phyloP scores from a whole-genome alignment of 441 rosid species.

The Biscutella laevigata region DNA sequence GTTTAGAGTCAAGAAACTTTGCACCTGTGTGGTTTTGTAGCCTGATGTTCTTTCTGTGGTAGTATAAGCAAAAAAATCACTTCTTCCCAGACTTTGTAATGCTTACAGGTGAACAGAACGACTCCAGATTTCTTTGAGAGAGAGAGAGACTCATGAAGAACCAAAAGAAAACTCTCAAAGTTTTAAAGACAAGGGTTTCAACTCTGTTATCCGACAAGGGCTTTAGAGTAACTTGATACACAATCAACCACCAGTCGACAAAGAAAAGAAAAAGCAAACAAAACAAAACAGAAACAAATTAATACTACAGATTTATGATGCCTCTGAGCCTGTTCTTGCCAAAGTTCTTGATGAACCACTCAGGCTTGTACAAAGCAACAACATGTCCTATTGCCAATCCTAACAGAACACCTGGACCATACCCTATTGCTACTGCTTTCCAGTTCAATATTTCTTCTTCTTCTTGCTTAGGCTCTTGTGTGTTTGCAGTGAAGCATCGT shows the following conservation, averaged over 20 bases:
- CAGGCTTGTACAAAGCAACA: background rate
- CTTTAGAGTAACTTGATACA: too few relatives aligned
- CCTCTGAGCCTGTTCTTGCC: too few relatives aligned
- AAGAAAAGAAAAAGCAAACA: too few relatives aligned
- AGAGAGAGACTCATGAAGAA: background rate
- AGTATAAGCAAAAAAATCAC: background rate
- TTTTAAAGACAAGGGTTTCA: too few relatives aligned
- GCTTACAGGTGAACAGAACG: background rate
- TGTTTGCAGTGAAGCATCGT: background rate
- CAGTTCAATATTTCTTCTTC: background rate
- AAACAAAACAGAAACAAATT: too few relatives aligned
- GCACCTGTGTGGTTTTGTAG: slow-evolving; percentile 13
- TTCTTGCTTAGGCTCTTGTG: background rate
- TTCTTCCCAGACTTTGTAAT: background rate
- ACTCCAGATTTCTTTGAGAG: background rate
- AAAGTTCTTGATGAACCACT: background rate
- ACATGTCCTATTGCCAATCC: background rate
- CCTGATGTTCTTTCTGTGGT: slow-evolving; percentile 1
- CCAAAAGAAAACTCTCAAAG: background rate
- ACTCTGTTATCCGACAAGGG: too few relatives aligned
- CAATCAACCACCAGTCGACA: too few relatives aligned
- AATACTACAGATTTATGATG: too few relatives aligned
- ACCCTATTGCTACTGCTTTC: slow-evolving; percentile 1
- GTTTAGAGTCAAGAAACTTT: background rate
- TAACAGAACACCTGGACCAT: background rate